Base-by-base conservation (phyloP, 805 yeast genomes). In the Metschnikowia koreensis region DNA sequence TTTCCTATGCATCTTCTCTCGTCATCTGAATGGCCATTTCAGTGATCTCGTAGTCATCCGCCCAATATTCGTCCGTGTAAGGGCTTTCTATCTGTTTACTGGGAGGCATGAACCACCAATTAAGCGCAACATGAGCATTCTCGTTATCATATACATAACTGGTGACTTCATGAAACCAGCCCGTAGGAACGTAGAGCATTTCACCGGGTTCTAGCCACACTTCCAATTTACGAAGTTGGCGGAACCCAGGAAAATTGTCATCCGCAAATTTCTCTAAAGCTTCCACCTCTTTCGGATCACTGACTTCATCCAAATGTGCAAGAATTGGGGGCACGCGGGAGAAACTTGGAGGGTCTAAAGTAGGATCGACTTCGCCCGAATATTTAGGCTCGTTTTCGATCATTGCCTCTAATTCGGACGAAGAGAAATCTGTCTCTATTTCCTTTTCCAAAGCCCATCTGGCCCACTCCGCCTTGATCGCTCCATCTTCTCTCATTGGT, bases 131-230 rank as follows among this genome's bases (percentile, higher is more conserved):
- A 60, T 87, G 93, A 2, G 74, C 67, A 10, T 58, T 44, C 29
- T 61, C 62, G 13, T 58, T 63, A 7, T 53, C 57, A 9, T 63
- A 64, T 2, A 85, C 84, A 63, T 73, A 84, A 9, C 89, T 83
- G 1, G 88, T 79, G 1, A 87, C 93, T 64, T 87, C 93, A 63
- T 87, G 93, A 60, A 87, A 87, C 92, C 92, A 87, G 2, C 93
- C 91, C 1, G 87, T 79, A 0, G 93, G 93, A 27, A 87, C 63
- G 61, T 80, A 87, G 22, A 87, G 64, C 84, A 84, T 81, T 45
- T 86, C 82, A 0, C 90, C 90, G 0, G 85, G 83, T 29, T 75
- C 61, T 28, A 87, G 57, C 62, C 77, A 70, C 1, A 82, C 82
- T 15, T 75, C 70, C 13, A 76, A 61, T 43, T 74, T 71, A 16